These are phyloP conservation scores for Monosporascus ibericus DNA, from an alignment of 2,329 filamentous ascomycete genomes.

Conservation along the genomic window DNA sequence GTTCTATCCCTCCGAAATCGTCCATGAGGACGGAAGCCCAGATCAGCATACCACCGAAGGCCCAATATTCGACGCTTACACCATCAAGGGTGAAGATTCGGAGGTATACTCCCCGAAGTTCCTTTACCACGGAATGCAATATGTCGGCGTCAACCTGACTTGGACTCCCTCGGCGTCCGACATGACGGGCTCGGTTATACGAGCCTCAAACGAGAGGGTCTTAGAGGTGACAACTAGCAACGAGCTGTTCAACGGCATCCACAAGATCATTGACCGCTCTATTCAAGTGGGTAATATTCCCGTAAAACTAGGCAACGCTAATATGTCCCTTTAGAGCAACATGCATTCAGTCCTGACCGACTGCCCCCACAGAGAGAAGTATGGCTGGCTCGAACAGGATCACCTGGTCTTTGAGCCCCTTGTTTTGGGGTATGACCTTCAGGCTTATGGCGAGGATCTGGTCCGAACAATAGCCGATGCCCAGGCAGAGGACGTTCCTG, in stretches of 20 bases:
- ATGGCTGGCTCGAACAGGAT: constrained; percentile 11
- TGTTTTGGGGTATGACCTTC: constrained; percentile 3
- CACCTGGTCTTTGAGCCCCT: constrained; percentile 7
- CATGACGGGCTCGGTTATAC: constrained; percentile 2
- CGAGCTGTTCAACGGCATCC: constrained; percentile 3
- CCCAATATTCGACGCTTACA: constrained; percentile 10
- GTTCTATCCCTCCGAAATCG: constrained; percentile 5
- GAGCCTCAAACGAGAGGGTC: constrained; percentile 5
- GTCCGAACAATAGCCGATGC: constrained; percentile 9
- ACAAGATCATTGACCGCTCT: constrained; percentile 7
- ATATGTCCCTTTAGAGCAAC: constrained; percentile 2
- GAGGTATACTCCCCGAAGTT: constrained; percentile 4
- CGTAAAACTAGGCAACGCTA: not conserved
- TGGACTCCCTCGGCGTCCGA: constrained; percentile 5
- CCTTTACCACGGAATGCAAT: constrained; percentile 7
- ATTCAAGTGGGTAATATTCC: not conserved
- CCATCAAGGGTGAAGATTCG: not conserved
- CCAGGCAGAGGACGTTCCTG: constrained; percentile 4
- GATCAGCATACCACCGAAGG: constrained; percentile 2
- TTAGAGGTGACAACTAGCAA: constrained; percentile 1
- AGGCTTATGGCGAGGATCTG: constrained; percentile 6
- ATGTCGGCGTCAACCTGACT: constrained; percentile 7
- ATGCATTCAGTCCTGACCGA: constrained; percentile 9
- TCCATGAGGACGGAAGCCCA: not conserved
- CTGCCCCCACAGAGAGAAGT: constrained; percentile 8